Evolutionary conservation across 2,329 filamentous ascomycete genomes (phyloP).

Genomic region (Alternaria atra): DNA sequence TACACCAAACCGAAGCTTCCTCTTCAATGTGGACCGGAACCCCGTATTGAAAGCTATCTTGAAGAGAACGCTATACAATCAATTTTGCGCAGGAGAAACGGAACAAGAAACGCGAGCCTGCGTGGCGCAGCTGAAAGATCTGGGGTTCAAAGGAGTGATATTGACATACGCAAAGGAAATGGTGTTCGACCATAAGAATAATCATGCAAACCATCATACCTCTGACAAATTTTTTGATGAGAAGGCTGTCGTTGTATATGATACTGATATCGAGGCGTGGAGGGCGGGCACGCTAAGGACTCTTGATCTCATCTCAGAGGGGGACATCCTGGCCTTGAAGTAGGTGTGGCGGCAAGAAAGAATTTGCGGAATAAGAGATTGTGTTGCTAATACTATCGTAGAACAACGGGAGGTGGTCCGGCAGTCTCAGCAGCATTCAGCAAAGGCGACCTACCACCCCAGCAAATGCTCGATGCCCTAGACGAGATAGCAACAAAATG

Average conservation of each 20-base stretch:
- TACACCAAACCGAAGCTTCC: conserved; percentile 45
- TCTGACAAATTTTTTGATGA: conserved; percentile 18
- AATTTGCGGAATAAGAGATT: background rate
- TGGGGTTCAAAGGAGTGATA: conserved; percentile 83
- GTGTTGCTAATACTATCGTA: conserved; percentile 29
- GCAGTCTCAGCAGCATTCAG: conserved; percentile 53
- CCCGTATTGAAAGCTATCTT: conserved; percentile 74
- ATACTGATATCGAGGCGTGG: conserved; percentile 51
- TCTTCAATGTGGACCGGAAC: conserved; percentile 74
- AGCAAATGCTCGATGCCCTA: conserved; percentile 56
- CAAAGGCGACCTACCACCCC: conserved; percentile 46
- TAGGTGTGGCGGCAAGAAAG: conserved; percentile 10
- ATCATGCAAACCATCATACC: conserved; percentile 24
- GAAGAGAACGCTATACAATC: conserved; percentile 84
- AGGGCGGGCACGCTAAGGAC: conserved; percentile 39
- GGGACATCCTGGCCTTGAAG: conserved; percentile 48
- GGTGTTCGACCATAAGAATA: conserved; percentile 52
- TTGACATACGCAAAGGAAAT: conserved; percentile 81
- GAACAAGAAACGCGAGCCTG: conserved; percentile 68
- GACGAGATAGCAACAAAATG: conserved; percentile 53
- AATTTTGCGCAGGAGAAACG: conserved; percentile 88
- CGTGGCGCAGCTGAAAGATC: conserved; percentile 72
- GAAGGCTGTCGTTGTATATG: conserved; percentile 12
- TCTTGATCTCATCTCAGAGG: conserved; percentile 39
- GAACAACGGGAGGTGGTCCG: conserved; percentile 56